Percentiles rank a stretch among this genome's conserved stretches.
These are phyloP conservation scores for Amphicarpaea edgeworthii DNA, from an alignment of 306 rosid species.

Conservation along the genomic window DNA sequence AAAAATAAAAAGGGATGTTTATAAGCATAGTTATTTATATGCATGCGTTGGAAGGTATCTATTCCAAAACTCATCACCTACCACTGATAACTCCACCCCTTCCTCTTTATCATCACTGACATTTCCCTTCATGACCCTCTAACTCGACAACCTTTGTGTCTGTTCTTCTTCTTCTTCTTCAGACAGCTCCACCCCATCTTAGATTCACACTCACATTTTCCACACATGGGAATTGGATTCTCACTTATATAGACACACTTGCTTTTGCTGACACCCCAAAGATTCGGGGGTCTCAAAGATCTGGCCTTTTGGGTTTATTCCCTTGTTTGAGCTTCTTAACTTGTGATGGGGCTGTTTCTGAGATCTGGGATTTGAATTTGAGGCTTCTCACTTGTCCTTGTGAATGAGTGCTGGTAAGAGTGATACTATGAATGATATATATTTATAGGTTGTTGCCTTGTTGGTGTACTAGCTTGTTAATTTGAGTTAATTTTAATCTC, in stretches of 20 bases:
- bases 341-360: constrained; percentile 54
- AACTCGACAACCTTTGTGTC: constrained; percentile 30
- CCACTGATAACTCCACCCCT: constrained; percentile 79
- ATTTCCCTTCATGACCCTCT: constrained; percentile 46
- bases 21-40: constrained; percentile 32
- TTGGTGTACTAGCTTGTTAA: constrained; percentile 31
- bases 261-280: constrained; percentile 45
- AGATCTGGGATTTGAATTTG: constrained; percentile 76
- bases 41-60: constrained; percentile 59
- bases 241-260: constrained; percentile 47
- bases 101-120: constrained; percentile 50
- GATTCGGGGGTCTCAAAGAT: constrained; percentile 56
- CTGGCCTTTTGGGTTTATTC: constrained; percentile 45
- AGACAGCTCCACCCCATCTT: constrained; percentile 75
- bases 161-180: constrained; percentile 37
- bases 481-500: constrained; percentile 35
- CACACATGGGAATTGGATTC: constrained; percentile 28
- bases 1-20: constrained; percentile 29
- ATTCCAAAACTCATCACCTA: constrained; percentile 64
- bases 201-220: constrained; percentile 67
- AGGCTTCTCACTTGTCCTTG: constrained; percentile 35
- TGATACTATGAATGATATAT: background rate
- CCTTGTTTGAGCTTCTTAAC: constrained; percentile 30
- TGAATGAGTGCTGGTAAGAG: constrained; percentile 37
- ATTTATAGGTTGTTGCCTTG: constrained; percentile 2